Evolutionary conservation across 1,284 basidiomycete genomes (phyloP), one percentile per base, ranked within the genome.

Genomic region (Grifola frondosa): DNA sequence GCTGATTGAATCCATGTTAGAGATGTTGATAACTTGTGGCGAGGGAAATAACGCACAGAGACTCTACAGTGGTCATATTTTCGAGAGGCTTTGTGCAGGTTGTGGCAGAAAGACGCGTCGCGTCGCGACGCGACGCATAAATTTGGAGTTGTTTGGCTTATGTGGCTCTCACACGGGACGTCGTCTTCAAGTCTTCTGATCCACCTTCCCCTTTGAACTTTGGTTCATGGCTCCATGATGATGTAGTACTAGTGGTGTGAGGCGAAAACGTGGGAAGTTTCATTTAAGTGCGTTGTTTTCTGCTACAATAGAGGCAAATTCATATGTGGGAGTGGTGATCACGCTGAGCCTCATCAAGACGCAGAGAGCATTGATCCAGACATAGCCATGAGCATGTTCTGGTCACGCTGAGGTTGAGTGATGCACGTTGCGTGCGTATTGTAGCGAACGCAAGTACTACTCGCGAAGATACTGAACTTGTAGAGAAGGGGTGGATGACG

Each of bases 1-100:
- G 30, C 57, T 58, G 24, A 51, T 35, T 12, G 37, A 42, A 33
- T 52, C 36, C 0, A 30, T 15, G n/a, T 39, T 43, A 11, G 48
- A 26, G 49, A 47, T 42, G 20, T 16, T 28, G 35, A 7, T 15
- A 17, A 23, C n/a, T 12, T 6, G 12, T 13, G 10, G 5, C 31
- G 15, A 7, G 10, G 33, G 11, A 11, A 6, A 16, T 6, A 19
- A 30, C 45, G 20, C 35, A 42, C 45, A 47, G 22, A 13, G 45
- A 30, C 16, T 47, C 37, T n/a, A n/a, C 13, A 8, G 23, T 12
- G 34, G 35, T 29, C 45, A 30, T 37, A 20, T 26, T 26, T 23
- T 29, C 20, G 23, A 20, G 19, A 13, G 30, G 12, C 25, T 19
- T 19, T 32, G 24, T 20, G 32, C 13, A 46, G 20, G 13, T 7